Evolutionary conservation across 352 stramenopile species (phyloP).

Genomic region (Pythium grandisporangium): DNA sequence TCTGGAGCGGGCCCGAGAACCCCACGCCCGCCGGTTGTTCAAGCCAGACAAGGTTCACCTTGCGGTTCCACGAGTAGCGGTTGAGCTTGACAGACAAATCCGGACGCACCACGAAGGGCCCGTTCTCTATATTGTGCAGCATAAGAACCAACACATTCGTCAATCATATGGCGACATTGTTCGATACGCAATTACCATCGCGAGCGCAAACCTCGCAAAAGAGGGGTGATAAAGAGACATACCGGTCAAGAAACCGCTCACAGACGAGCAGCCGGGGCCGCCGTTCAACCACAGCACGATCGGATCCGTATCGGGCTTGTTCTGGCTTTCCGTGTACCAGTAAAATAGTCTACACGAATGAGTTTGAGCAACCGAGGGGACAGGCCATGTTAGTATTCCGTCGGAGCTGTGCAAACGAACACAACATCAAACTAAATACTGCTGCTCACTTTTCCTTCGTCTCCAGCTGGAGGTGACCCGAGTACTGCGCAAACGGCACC

Average conservation of each 20-base stretch:
- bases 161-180: too few species aligned
- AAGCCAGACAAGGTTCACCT: constrained; percentile 71
- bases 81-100: constrained; percentile 52
- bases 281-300: constrained; percentile 82
- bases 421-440: too few species aligned
- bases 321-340: constrained; percentile 71
- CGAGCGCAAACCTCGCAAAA: too few species aligned
- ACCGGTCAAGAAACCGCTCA: constrained; percentile 50
- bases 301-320: constrained; percentile 37
- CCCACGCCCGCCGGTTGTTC: constrained; percentile 66
- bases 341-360: constrained; percentile 51
- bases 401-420: too few species aligned
- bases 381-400: too few species aligned
- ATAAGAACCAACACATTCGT: too few species aligned
- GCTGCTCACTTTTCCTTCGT: constrained; percentile 29
- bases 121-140: constrained; percentile 37
- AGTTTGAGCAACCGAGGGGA: too few species aligned
- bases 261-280: constrained; percentile 63
- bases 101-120: constrained; percentile 54
- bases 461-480: constrained; percentile 39
- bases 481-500: constrained; percentile 64
- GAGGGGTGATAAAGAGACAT: background rate
- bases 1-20: constrained; percentile 51
- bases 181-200: too few species aligned
- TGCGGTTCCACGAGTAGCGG: constrained; percentile 71